These are phyloP conservation scores for Senna siamea DNA, from an alignment of 306 rosid species.

Conservation along the genomic window DNA sequence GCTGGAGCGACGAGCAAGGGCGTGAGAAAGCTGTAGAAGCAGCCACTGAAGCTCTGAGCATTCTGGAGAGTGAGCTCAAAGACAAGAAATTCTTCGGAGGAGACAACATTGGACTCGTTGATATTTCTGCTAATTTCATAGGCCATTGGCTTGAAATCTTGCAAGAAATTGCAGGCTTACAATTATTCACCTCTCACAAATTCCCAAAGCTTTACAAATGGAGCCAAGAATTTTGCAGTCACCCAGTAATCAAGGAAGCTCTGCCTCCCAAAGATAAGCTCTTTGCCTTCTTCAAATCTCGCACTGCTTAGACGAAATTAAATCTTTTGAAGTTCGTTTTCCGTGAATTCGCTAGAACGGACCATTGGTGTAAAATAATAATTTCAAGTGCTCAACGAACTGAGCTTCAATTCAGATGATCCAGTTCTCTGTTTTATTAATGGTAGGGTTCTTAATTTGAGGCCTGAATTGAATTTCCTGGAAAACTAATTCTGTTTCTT, in stretches of 20 bases:
- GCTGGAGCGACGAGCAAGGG: constrained; percentile 49
- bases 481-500: neutral
- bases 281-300: constrained; percentile 46
- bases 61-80: constrained; percentile 50
- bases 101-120: constrained; percentile 55
- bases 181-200: constrained; percentile 50
- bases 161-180: constrained; percentile 56
- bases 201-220: constrained; percentile 60
- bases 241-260: constrained; percentile 55
- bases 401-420: too few relatives aligned
- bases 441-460: neutral
- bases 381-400: too few relatives aligned
- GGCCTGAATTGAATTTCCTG: neutral
- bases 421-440: too few relatives aligned
- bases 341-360: too few relatives aligned
- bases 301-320: constrained; percentile 2
- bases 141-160: constrained; percentile 55
- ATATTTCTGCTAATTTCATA: constrained; percentile 54
- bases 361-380: too few relatives aligned
- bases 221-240: constrained; percentile 53
- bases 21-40: constrained; percentile 54
- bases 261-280: constrained; percentile 56
- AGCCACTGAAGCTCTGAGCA: constrained; percentile 53
- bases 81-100: constrained; percentile 64
- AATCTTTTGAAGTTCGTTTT: too few relatives aligned